Evolutionary conservation across 1,284 basidiomycete genomes (phyloP), one percentile per base, ranked within the genome.

Genomic region (Ganoderma multipileum): DNA sequence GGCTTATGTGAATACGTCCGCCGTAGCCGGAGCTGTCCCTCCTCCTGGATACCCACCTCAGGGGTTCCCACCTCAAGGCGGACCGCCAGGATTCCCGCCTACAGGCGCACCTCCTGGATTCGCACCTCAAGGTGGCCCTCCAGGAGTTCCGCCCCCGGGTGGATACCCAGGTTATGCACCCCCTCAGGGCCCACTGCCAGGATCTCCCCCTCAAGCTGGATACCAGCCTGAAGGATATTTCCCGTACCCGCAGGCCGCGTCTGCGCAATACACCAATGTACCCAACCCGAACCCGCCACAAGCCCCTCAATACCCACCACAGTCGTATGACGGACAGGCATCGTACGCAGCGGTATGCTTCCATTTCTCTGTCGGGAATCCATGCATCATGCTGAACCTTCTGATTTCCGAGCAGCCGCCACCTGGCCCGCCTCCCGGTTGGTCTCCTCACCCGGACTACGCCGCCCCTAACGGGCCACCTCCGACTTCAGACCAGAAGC

Each of bases 261-360:
- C 30, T 55, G 30, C 30, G 30, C 30, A 33, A 30, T 55, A 55
- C 54, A 4, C 54, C 18, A 33, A 55, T 7, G 54, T 5, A 14
- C 28, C 54, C 54, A n/a, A 58, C 55, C 8, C 55, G 33, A n/a
- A 38, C 36, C 18, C 55, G 20, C 20, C 18, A 38, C 20, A 55
- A 11, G 44, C 44, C n/a, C 55, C n/a, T 23, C 55, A 58, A 36
- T 58, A 33, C 63, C 76, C 77, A 8, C 76, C 76, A 18, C 67
- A 71, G 26, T 23, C 75, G 6, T 74, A 73, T 39, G 60, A 67
- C 28, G 73, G 68, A 3, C 69, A 71, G 39, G 69, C 60, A 57
- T 71, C 73, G 0, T 78, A 74, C 57, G 70, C 74, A 61, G 72
- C 76, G 60, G 78, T 78, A 42, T 65, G 76, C 72, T 57, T 61